Conservation (phyloP, 2,329 filamentous ascomycete genomes). For the Penicillium sp. region DNA sequence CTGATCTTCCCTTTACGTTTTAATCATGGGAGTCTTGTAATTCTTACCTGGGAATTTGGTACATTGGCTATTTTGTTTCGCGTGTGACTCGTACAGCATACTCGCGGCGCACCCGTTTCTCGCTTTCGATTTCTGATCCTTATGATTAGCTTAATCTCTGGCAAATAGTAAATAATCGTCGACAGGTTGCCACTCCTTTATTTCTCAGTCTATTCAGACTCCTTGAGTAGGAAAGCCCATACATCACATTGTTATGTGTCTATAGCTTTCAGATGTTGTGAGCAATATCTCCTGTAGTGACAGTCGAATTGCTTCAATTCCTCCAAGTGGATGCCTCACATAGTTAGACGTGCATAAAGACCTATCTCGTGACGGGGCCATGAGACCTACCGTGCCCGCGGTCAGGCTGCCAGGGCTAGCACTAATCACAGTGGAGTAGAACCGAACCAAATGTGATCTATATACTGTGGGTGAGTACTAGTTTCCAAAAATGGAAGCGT, state of each 20-base stretch:
- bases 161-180: constrained; percentile 12
- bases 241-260: background rate
- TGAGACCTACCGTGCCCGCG: background rate
- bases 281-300: background rate
- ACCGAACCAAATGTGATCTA: background rate
- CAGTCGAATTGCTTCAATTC: background rate
- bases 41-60: constrained; percentile 6
- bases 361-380: background rate
- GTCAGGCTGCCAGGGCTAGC: background rate
- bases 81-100: constrained; percentile 12
- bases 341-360: background rate
- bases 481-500: constrained; percentile 16
- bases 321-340: background rate
- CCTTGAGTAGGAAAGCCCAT: background rate
- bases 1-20: constrained; percentile 3
- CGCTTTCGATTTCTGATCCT: background rate
- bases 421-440: background rate
- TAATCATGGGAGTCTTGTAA: constrained; percentile 17
- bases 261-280: background rate
- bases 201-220: background rate
- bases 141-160: constrained; percentile 13
- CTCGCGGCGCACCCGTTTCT: constrained; percentile 11
- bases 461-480: background rate
- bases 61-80: constrained; percentile 4
- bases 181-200: background rate